These are phyloP conservation scores for Solanum peruvianum DNA, from an alignment of 257 asterid genomes.

Conservation along the genomic window DNA sequence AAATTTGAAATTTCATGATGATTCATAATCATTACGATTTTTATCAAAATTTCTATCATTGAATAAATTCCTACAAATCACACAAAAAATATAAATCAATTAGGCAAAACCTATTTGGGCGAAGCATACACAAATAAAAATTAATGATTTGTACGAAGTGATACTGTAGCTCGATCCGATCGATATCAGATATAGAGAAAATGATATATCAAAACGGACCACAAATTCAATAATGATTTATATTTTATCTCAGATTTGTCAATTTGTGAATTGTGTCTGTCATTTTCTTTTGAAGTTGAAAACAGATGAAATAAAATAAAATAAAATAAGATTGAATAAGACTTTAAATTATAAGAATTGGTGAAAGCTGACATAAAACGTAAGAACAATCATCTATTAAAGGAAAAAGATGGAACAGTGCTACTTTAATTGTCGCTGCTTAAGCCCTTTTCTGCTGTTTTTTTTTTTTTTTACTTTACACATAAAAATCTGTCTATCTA, in stretches of 20 bases:
- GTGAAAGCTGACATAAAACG: not conserved
- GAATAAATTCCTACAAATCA: too few species aligned
- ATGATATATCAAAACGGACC: not conserved
- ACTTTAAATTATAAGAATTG: not conserved
- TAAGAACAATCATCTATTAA: not conserved
- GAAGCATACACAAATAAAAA: too few species aligned
- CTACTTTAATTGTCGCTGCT: not conserved
- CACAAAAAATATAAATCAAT: not conserved
- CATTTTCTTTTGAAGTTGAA: not conserved
- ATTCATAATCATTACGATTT: too few species aligned
- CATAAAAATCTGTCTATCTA: not conserved
- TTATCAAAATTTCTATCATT: too few species aligned
- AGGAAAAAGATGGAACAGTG: not conserved
- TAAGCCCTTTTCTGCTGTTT: not conserved
- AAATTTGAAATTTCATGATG: too few species aligned
- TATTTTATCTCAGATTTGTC: not conserved
- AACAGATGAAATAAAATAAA: not conserved
- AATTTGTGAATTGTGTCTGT: not conserved
- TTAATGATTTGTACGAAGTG: not conserved
- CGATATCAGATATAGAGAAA: not conserved
- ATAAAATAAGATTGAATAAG: not conserved
- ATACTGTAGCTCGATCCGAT: not conserved
- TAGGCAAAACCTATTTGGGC: too few species aligned
- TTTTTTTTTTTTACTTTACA: not conserved
- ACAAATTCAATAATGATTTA: not conserved